These are phyloP conservation scores for Elsinoe arachidis DNA, from an alignment of 2,329 filamentous ascomycete genomes.

Conservation along the genomic window DNA sequence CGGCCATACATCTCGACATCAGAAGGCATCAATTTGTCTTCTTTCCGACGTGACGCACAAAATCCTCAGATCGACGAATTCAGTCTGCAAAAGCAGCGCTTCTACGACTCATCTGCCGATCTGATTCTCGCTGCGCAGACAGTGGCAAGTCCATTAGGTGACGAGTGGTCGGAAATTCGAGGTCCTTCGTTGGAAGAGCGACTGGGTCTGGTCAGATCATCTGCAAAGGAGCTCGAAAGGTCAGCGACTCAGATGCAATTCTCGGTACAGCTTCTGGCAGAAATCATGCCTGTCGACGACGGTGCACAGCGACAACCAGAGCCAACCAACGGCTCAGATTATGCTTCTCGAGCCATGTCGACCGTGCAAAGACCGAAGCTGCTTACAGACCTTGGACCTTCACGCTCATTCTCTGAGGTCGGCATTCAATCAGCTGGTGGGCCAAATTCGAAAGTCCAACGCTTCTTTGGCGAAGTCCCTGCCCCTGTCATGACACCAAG, in stretches of 20 bases:
- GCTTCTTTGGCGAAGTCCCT: constrained; percentile 46
- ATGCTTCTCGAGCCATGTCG: constrained; percentile 25
- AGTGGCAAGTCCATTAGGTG: constrained; percentile 80
- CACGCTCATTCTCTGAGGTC: constrained; percentile 56
- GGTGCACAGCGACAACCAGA: constrained; percentile 18
- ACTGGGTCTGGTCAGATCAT: constrained; percentile 67
- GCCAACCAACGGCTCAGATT: constrained; percentile 22
- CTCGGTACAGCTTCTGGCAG: constrained; percentile 76
- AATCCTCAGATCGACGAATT: constrained; percentile 83
- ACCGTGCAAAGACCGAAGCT: constrained; percentile 40
- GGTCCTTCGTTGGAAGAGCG: constrained; percentile 84
- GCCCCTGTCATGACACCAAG: constrained; percentile 33
- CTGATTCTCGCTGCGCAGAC: constrained; percentile 80
- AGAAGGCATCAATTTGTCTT: constrained; percentile 82
- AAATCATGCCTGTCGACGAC: constrained; percentile 55
- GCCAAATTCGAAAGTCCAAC: constrained; percentile 41
- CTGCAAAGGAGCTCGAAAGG: constrained; percentile 72
- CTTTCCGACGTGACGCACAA: constrained; percentile 67
- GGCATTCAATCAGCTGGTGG: constrained; percentile 21
- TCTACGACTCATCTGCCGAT: constrained; percentile 90
- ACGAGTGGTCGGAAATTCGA: constrained; percentile 92
- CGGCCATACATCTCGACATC: constrained; percentile 82
- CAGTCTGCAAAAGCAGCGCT: constrained; percentile 78
- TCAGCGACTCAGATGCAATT: constrained; percentile 82
- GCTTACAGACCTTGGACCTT: constrained; percentile 47